A percentile compares a stretch with the other conserved stretches of the same genome.
Conservation (phyloP, 345 rosid genomes). For the Chamaenerion angustifolium region DNA sequence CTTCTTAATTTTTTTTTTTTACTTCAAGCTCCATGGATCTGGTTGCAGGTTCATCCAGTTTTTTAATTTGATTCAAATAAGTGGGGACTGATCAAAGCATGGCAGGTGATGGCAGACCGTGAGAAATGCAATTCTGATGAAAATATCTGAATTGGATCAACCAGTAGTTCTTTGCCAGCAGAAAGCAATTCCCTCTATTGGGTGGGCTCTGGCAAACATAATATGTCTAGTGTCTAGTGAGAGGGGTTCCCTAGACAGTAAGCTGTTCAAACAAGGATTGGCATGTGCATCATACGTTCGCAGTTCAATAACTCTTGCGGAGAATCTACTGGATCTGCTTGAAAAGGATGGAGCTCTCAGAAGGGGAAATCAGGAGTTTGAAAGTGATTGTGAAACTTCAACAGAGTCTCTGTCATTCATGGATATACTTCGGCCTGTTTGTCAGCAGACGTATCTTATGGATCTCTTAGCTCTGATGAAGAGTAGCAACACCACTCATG, state of each 20-base stretch:
- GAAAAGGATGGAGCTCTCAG: conserved; percentile 29
- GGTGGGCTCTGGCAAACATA: conserved; percentile 84
- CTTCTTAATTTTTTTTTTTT: not conserved
- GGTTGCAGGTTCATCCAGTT: not conserved
- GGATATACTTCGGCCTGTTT: conserved; percentile 58
- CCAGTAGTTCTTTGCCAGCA: conserved; percentile 21
- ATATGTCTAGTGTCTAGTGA: conserved; percentile 52
- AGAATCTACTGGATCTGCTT: conserved; percentile 39
- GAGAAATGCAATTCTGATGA: conserved; percentile 35
- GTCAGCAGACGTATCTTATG: conserved; percentile 85
- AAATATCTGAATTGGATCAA: conserved; percentile 37
- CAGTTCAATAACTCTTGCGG: conserved; percentile 51
- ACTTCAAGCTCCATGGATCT: not conserved
- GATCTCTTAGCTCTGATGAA: conserved; percentile 49
- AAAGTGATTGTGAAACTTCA: conserved; percentile 27
- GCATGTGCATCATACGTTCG: conserved; percentile 52
- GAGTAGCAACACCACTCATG: conserved; percentile 16
- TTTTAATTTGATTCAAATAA: conserved; percentile 16
- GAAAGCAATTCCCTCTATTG: conserved; percentile 50
- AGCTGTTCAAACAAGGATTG: conserved; percentile 28
- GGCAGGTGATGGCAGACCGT: conserved; percentile 91
- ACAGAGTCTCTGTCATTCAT: conserved; percentile 29
- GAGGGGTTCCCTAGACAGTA: conserved; percentile 44
- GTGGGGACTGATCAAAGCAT: conserved; percentile 62
- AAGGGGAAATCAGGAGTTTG: conserved; percentile 29